Percentiles rank a stretch among this genome's conserved stretches.
phyloP scores from a whole-genome alignment of 1,139 yeast species.

The Yamadazyma triangularis region DNA sequence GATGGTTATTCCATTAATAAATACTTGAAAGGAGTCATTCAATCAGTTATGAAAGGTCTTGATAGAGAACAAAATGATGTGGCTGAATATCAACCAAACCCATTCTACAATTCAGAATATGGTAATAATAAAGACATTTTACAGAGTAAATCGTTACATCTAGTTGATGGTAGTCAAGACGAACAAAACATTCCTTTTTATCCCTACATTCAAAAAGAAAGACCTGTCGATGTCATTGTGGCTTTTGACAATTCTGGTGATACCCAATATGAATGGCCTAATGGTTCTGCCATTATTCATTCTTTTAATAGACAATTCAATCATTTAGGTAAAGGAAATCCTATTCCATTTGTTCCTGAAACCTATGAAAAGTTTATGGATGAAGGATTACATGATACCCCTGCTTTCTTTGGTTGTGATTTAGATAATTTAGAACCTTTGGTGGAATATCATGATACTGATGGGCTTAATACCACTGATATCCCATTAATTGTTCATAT shows the following conservation, averaged over 20 bases:
- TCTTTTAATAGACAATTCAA: conserved; percentile 50
- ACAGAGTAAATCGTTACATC: conserved; percentile 32
- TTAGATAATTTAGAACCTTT: conserved; percentile 25
- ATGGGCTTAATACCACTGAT: conserved; percentile 26
- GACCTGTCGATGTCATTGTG: conserved; percentile 74
- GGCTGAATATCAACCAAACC: conserved; percentile 40
- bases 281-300: conserved; percentile 63
- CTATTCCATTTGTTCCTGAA: conserved; percentile 40
- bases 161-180: conserved; percentile 93
- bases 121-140: conserved; percentile 10
- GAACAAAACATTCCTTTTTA: conserved; percentile 71
- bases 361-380: conserved; percentile 22
- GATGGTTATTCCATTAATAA: conserved; percentile 16
- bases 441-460: conserved; percentile 23
- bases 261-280: conserved; percentile 65
- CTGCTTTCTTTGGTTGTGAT: conserved; percentile 42
- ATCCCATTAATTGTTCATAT: conserved; percentile 38
- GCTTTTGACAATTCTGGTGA: conserved; percentile 89
- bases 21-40: conserved; percentile 23
- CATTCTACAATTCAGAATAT: conserved; percentile 23
- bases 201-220: conserved; percentile 67
- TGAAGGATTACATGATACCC: conserved; percentile 23
- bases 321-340: conserved; percentile 35
- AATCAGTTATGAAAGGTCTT: conserved; percentile 21
- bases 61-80: conserved; percentile 30